Conservation (phyloP, 352 stramenopile species). For the Globisporangium viniferum region DNA sequence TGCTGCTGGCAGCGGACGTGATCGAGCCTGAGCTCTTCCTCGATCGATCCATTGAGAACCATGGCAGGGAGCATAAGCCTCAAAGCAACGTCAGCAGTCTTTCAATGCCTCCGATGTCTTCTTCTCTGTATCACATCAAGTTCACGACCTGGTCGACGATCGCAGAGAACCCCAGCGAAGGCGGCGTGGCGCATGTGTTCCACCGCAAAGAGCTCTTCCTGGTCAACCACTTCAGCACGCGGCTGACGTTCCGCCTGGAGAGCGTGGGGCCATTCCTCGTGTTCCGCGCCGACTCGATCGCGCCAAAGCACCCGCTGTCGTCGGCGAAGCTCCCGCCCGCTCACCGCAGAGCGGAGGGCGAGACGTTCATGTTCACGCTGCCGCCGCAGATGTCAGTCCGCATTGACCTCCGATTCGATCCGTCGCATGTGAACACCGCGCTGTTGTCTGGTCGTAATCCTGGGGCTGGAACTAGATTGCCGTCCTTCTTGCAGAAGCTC, state of each 20-base stretch:
- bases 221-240: constrained; percentile 53
- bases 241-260: constrained; percentile 71
- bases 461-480: not conserved
- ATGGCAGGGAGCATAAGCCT: not conserved
- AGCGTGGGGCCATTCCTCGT: constrained; percentile 60
- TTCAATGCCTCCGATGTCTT: not conserved
- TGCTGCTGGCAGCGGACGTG: constrained; percentile 58
- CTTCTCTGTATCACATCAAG: constrained; percentile 41
- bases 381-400: constrained; percentile 66
- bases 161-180: constrained; percentile 13
- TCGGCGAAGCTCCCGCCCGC: constrained; percentile 45
- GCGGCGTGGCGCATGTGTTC: constrained; percentile 29
- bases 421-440: constrained; percentile 15
- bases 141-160: constrained; percentile 80
- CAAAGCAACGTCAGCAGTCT: not conserved
- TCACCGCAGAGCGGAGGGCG: constrained; percentile 53
- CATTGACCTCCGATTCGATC: constrained; percentile 59
- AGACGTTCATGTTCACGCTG: constrained; percentile 69
- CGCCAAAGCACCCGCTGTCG: constrained; percentile 58
- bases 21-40: constrained; percentile 64
- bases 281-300: constrained; percentile 56
- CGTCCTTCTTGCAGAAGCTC: not conserved
- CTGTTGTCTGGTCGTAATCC: not conserved
- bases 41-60: constrained; percentile 30
- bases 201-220: constrained; percentile 54